Conservation (phyloP, 768 basidiomycete species). For the Tulasnella sp. region DNA sequence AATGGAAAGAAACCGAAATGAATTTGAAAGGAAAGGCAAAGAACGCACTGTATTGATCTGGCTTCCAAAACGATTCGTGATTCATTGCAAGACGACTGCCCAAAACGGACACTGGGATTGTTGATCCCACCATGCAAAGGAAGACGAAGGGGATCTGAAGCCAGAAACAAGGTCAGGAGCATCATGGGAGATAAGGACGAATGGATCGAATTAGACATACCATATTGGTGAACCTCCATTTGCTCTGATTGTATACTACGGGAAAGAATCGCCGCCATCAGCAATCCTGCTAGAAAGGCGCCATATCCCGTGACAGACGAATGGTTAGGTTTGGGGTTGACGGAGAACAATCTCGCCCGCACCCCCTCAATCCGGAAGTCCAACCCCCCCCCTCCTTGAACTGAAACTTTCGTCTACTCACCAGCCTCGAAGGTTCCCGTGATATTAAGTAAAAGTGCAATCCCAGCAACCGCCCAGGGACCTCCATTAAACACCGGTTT, state of each 20-base stretch:
- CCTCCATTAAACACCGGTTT: conserved; percentile 73
- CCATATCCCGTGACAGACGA: background rate
- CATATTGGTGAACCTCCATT: conserved; percentile 70
- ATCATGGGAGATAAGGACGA: no score
- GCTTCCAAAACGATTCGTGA: conserved; percentile 67
- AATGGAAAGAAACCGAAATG: background rate
- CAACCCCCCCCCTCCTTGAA: no score
- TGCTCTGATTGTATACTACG: conserved; percentile 73
- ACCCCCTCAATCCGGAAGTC: background rate
- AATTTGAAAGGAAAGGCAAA: conserved; percentile 2
- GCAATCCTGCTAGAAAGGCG: background rate
- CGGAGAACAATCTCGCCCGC: background rate
- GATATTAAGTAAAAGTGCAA: conserved; percentile 67
- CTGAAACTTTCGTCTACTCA: conserved; percentile 38
- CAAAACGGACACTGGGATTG: conserved; percentile 73
- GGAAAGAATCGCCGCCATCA: background rate
- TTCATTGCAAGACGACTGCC: conserved; percentile 74
- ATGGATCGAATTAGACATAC: conserved; percentile 40
- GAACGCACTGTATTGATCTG: conserved; percentile 20
- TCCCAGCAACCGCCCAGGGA: conserved; percentile 68
- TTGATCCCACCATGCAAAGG: conserved; percentile 65
- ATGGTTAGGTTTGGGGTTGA: background rate
- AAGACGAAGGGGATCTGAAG: conserved; percentile 65
- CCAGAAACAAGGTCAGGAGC: background rate
- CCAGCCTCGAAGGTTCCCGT: conserved; percentile 77